A percentile compares a stretch with the other conserved stretches of the same genome.
phyloP scores from a whole-genome alignment of 495 filamentous ascomycete genomes.

The Extremus antarcticus region DNA sequence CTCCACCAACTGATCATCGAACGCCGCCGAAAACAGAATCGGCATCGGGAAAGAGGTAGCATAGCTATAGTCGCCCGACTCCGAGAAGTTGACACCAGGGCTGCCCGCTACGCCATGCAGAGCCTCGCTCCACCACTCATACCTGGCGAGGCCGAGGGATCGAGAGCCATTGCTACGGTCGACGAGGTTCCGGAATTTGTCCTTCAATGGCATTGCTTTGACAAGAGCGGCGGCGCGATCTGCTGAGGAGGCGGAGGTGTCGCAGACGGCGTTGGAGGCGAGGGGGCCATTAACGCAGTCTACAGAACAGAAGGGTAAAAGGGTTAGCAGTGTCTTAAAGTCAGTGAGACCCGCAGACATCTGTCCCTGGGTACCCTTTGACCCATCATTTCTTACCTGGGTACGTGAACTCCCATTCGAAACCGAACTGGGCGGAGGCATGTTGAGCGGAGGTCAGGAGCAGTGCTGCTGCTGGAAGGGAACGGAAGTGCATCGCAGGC shows the following conservation, averaged over 20 bases:
- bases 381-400: too few species aligned
- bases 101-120: slow-evolving; percentile 32
- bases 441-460: not conserved
- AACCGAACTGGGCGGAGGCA: not conserved
- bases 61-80: slow-evolving; percentile 31
- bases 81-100: slow-evolving; percentile 21
- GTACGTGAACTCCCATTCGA: not conserved
- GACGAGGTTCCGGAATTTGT: slow-evolving; percentile 38
- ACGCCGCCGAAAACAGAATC: slow-evolving; percentile 35
- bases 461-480: not conserved
- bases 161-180: slow-evolving; percentile 30
- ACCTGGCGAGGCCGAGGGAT: slow-evolving; percentile 34
- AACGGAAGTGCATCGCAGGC: not conserved
- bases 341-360: not conserved
- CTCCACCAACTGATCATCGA: slow-evolving; percentile 39
- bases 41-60: slow-evolving; percentile 41
- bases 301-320: too few species aligned
- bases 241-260: slow-evolving; percentile 29
- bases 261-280: slow-evolving; percentile 35
- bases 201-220: slow-evolving; percentile 34
- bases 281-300: slow-evolving; percentile 28
- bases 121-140: slow-evolving; percentile 45
- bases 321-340: too few species aligned
- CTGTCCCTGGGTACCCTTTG: too few species aligned
- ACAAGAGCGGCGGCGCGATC: slow-evolving; percentile 34